These are phyloP conservation scores for Wakefieldia striispora DNA, from an alignment of 768 basidiomycete species.

Conservation along the genomic window DNA sequence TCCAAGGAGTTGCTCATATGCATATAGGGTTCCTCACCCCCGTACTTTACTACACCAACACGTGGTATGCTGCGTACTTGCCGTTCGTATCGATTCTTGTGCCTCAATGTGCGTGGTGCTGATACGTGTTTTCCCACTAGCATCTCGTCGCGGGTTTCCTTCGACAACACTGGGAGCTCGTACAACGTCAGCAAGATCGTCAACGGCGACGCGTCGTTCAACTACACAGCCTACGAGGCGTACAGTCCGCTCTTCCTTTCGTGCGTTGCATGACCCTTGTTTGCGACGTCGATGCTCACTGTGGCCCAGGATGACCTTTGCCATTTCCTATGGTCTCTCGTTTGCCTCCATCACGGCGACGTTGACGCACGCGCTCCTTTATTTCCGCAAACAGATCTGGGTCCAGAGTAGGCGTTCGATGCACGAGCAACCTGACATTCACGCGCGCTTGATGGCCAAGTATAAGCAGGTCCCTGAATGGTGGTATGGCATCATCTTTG, in stretches of 20 bases:
- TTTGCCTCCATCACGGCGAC: constrained; percentile 81
- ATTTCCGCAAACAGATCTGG: constrained; percentile 80
- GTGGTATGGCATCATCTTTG: constrained; percentile 46
- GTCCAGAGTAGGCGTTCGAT: constrained; percentile 66
- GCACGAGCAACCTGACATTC: constrained; percentile 76
- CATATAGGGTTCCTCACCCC: constrained; percentile 54
- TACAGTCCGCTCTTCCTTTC: constrained; percentile 67
- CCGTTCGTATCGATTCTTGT: constrained; percentile 37
- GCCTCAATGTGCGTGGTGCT: not conserved
- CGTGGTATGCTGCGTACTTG: constrained; percentile 56
- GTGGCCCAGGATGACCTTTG: constrained; percentile 52
- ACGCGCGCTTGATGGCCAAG: constrained; percentile 54
- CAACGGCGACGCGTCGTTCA: constrained; percentile 52
- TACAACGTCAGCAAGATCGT: constrained; percentile 64
- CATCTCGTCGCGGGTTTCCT: constrained; percentile 65
- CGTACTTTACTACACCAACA: constrained; percentile 65
- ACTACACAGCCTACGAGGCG: constrained; percentile 49
- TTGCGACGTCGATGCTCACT: not conserved
- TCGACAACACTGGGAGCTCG: constrained; percentile 53
- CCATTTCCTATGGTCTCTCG: constrained; percentile 77
- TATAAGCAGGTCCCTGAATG: constrained; percentile 61
- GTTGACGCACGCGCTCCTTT: constrained; percentile 68
- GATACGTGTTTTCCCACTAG: constrained; percentile 17
- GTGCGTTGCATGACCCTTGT: constrained; percentile 7
- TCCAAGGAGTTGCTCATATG: constrained; percentile 50